phyloP scores from a whole-genome alignment of 192 early-diverging fungal species.

The Paraglomus occultum region DNA sequence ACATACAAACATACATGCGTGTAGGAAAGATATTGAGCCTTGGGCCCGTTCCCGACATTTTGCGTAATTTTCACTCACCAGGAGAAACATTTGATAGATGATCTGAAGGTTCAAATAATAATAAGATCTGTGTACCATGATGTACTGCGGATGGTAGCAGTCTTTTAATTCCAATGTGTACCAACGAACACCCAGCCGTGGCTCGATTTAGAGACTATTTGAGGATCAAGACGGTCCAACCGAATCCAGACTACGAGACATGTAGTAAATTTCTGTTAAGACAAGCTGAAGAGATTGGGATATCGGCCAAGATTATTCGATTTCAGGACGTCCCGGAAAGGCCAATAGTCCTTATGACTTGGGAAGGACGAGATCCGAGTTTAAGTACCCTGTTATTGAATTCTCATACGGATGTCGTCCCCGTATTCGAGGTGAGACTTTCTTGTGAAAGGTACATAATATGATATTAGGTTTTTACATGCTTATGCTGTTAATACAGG shows the following conservation, averaged over 20 bases:
- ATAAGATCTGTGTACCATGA: too few relatives aligned
- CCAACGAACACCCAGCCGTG: conserved; percentile 53
- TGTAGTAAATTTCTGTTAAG: conserved; percentile 61
- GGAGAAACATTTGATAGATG: too few relatives aligned
- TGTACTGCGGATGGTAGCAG: too few relatives aligned
- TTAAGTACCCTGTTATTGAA: conserved; percentile 72
- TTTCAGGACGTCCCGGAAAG: conserved; percentile 60
- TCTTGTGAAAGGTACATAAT: neutral
- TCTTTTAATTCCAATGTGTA: too few relatives aligned
- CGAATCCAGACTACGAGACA: conserved; percentile 72
- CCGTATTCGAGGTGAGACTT: conserved; percentile 56
- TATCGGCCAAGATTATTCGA: conserved; percentile 47
- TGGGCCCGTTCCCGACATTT: conserved; percentile 30
- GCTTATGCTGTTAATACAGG: conserved; percentile 20
- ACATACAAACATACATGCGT: conserved; percentile 9
- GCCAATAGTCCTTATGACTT: conserved; percentile 72
- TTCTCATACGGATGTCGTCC: conserved; percentile 89
- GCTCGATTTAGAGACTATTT: conserved; percentile 78
- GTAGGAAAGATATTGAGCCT: conserved; percentile 30
- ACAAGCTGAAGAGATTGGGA: conserved; percentile 70
- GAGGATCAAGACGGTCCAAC: conserved; percentile 83
- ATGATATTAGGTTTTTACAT: neutral
- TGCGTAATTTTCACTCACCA: neutral
- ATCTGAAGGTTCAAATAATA: too few relatives aligned
- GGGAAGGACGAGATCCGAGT: conserved; percentile 55